These are phyloP conservation scores for Phytophthora cactorum DNA, from an alignment of 352 stramenopile species.

Conservation along the genomic window DNA sequence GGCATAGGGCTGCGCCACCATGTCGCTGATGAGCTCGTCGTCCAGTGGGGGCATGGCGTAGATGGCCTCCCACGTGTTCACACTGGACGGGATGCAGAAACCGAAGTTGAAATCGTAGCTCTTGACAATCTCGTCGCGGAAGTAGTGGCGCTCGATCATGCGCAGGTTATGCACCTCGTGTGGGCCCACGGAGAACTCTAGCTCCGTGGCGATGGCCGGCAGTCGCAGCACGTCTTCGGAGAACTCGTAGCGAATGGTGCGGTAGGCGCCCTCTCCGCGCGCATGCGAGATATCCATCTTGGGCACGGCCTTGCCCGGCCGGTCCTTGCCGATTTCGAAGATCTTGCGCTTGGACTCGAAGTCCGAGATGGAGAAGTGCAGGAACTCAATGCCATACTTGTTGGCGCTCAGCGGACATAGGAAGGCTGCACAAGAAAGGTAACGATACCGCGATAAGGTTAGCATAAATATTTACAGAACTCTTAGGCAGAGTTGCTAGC, in stretches of 20 bases:
- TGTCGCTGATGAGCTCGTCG: conserved; percentile 94
- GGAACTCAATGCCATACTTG: conserved; percentile 95
- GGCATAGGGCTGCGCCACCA: conserved; percentile 94
- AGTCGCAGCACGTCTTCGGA: conserved; percentile 93
- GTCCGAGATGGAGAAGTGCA: conserved; percentile 95
- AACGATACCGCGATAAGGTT: conserved; percentile 11
- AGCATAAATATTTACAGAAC: conserved; percentile 2
- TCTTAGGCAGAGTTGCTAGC: not conserved
- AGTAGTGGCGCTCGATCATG: conserved; percentile 98
- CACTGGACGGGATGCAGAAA: conserved; percentile 96
- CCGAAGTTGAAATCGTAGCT: conserved; percentile 97
- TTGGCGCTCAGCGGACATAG: conserved; percentile 94
- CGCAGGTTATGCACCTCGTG: conserved; percentile 91
- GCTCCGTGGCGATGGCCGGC: conserved; percentile 87
- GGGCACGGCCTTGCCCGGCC: conserved; percentile 65
- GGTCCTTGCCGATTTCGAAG: conserved; percentile 92
- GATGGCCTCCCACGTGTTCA: conserved; percentile 96
- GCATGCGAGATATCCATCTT: conserved; percentile 88
- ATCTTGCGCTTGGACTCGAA: conserved; percentile 95
- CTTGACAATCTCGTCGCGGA: conserved; percentile 94
- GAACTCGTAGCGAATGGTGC: conserved; percentile 96
- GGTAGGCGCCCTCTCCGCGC: conserved; percentile 89
- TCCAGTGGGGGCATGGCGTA: conserved; percentile 94
- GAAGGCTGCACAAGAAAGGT: conserved; percentile 65
- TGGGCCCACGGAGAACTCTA: conserved; percentile 94